phyloP scores from a whole-genome alignment of 208 protist species.

The Naegleria lovaniensis region DNA sequence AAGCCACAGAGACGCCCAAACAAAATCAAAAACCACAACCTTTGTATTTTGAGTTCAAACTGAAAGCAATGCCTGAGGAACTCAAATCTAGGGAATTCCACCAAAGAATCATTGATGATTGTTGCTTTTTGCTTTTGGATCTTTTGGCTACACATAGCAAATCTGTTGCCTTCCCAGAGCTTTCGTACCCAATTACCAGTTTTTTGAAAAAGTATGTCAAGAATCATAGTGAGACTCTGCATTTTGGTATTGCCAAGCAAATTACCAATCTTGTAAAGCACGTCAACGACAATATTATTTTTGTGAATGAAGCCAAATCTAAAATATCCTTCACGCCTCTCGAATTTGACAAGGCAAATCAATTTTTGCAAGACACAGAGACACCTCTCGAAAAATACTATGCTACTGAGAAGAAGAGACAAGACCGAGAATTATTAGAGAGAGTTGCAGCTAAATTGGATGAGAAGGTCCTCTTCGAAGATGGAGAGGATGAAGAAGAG shows the following conservation, averaged over 20 bases:
- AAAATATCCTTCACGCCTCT: background rate
- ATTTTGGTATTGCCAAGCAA: background rate
- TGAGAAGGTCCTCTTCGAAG: background rate
- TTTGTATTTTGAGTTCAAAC: slow-evolving; percentile 14
- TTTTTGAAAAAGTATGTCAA: slow-evolving; percentile 17
- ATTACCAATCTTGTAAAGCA: background rate
- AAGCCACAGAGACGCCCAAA: background rate
- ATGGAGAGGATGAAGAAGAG: background rate
- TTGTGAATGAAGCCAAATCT: background rate
- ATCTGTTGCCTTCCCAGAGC: slow-evolving; percentile 3
- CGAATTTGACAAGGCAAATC: background rate
- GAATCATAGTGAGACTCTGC: background rate
- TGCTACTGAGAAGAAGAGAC: background rate
- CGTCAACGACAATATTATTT: background rate
- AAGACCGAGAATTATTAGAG: background rate
- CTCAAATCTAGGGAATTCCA: background rate
- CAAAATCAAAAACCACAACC: background rate
- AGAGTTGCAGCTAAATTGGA: background rate
- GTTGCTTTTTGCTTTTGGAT: background rate
- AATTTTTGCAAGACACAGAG: background rate
- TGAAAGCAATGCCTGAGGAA: background rate
- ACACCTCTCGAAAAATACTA: slow-evolving; percentile 13
- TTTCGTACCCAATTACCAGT: background rate
- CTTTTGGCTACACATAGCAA: background rate
- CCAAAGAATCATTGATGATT: background rate